phyloP scores from a whole-genome alignment of 208 protist genomes.

The Acanthamoeba royreba region DNA sequence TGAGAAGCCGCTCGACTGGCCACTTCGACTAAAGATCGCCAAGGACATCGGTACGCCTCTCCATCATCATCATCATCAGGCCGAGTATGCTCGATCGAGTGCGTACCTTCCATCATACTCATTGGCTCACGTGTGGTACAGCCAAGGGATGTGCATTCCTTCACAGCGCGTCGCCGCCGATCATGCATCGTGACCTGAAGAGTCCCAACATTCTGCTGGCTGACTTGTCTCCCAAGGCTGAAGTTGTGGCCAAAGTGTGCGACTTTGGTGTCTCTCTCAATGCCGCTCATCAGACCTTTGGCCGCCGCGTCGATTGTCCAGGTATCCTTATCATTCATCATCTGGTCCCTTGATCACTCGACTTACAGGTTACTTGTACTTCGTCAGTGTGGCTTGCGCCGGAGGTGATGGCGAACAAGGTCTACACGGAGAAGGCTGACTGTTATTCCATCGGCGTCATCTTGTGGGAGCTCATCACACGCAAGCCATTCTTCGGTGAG shows the following conservation, averaged over 20 bases:
- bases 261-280: constrained; percentile 31
- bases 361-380: no score
- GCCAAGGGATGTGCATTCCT: constrained; percentile 28
- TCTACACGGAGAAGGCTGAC: no score
- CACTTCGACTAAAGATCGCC: constrained; percentile 26
- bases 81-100: no score
- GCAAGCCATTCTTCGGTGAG: no score
- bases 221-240: not conserved
- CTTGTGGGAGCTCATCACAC: no score
- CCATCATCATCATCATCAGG: not conserved
- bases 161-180: not conserved
- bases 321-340: no score
- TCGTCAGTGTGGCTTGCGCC: no score
- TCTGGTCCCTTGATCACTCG: no score
- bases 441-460: no score
- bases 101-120: no score
- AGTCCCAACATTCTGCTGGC: constrained; percentile 41
- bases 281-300: not conserved
- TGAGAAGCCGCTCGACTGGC: not conserved
- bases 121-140: no score
- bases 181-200: constrained; percentile 43
- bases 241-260: constrained; percentile 18
- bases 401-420: no score
- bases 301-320: not conserved
- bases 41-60: not conserved